Evolutionary conservation across 352 stramenopile species (phyloP).

Genomic region (Phytopythium cucurbitacearum): DNA sequence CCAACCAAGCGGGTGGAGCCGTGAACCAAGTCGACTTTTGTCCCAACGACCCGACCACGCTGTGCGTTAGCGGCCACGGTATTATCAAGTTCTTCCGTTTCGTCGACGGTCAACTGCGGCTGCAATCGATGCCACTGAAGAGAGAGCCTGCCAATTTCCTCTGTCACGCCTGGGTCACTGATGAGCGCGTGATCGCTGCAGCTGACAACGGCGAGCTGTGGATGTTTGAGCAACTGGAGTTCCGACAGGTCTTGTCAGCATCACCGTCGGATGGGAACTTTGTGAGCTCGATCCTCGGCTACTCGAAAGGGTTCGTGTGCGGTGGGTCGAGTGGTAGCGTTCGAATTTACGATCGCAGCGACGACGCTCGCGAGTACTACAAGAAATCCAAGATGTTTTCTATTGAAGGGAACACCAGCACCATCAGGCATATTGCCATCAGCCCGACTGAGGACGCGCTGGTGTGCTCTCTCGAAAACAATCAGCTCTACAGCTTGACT

Average conservation of each 20-base stretch:
- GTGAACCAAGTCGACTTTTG: slow-evolving; percentile 90
- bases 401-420: slow-evolving; percentile 78
- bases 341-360: slow-evolving; percentile 81
- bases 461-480: slow-evolving; percentile 84
- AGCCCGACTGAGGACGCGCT: slow-evolving; percentile 88
- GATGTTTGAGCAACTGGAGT: slow-evolving; percentile 92
- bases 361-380: slow-evolving; percentile 87
- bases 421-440: slow-evolving; percentile 81
- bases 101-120: slow-evolving; percentile 71
- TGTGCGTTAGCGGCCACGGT: slow-evolving; percentile 87
- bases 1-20: slow-evolving; percentile 54
- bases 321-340: slow-evolving; percentile 70
- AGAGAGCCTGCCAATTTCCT: slow-evolving; percentile 85
- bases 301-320: slow-evolving; percentile 89
- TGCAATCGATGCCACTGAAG: slow-evolving; percentile 68
- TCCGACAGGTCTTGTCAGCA: slow-evolving; percentile 69
- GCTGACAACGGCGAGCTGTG: slow-evolving; percentile 89
- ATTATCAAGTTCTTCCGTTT: slow-evolving; percentile 90
- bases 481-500: slow-evolving; percentile 89
- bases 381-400: slow-evolving; percentile 88
- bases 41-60: slow-evolving; percentile 71
- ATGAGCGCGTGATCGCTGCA: slow-evolving; percentile 88
- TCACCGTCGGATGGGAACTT: slow-evolving; percentile 78
- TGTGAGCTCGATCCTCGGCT: slow-evolving; percentile 82
- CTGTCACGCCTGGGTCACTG: slow-evolving; percentile 88